Conservation (phyloP, 1,284 basidiomycete genomes). For the Cryptococcus neoformans region DNA sequence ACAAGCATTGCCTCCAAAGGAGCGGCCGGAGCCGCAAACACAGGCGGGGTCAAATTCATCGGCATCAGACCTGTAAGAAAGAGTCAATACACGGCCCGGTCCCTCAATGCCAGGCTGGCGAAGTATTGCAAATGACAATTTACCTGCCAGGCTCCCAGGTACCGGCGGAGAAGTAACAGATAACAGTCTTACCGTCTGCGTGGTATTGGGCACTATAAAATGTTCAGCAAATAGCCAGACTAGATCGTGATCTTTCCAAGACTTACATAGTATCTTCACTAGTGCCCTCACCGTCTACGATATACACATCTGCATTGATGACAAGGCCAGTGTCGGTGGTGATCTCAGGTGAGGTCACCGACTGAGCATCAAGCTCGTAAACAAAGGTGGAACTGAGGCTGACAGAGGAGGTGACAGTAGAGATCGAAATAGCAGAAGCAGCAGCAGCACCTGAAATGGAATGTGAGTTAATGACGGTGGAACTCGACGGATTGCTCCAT, state of each 20-base stretch:
- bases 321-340: conserved; percentile 15
- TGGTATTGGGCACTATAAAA: not conserved
- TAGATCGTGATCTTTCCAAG: too few species aligned
- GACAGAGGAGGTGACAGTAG: not conserved
- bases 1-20: not conserved
- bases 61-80: conserved; percentile 14
- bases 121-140: not conserved
- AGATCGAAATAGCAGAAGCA: too few species aligned
- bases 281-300: conserved; percentile 20
- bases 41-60: conserved; percentile 23
- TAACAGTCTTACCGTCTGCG: conserved; percentile 38
- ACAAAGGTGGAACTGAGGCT: not conserved
- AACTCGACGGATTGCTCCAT: too few species aligned
- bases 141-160: conserved; percentile 27
- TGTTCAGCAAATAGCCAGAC: too few species aligned
- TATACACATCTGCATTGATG: conserved; percentile 19
- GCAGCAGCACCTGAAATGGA: too few species aligned
- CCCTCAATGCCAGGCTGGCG: not conserved
- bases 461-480: too few species aligned
- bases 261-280: conserved; percentile 20
- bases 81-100: not conserved
- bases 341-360: conserved; percentile 12
- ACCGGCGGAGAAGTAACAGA: conserved; percentile 47
- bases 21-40: conserved; percentile 23
- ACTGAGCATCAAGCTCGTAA: not conserved